Evolutionary conservation across 148 eudicot genomes (phyloP).

Genomic region (Polygonum aviculare): DNA sequence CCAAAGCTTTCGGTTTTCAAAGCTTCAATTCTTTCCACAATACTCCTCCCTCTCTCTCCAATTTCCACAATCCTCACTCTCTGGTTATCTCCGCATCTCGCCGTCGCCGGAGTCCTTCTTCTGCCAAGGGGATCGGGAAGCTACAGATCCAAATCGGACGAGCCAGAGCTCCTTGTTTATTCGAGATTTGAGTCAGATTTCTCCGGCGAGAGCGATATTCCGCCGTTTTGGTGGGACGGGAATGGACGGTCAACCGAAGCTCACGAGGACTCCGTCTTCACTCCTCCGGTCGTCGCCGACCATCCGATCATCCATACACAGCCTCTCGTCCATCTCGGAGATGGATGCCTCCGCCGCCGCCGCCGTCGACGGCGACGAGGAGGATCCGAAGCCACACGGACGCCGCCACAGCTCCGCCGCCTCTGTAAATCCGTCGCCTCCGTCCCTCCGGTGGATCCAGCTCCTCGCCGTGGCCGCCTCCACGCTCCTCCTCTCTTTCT

Average conservation of each 20-base stretch:
- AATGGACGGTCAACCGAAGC: conserved; percentile 65
- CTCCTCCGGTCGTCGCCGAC: conserved; percentile 85
- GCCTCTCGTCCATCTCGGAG: conserved; percentile 26
- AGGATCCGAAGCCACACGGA: conserved; percentile 2
- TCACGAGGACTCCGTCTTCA: conserved; percentile 66
- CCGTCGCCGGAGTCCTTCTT: not conserved
- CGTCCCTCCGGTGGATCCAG: conserved; percentile 4
- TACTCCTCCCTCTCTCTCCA: no score
- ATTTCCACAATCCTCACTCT: no score
- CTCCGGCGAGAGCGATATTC: not conserved
- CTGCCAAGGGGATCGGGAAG: not conserved
- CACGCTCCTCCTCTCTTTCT: conserved; percentile 27
- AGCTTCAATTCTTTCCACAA: not conserved
- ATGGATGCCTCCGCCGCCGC: not conserved
- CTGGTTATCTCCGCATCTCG: not conserved
- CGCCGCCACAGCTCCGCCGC: not conserved
- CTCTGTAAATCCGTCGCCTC: not conserved
- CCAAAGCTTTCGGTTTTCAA: conserved; percentile 13
- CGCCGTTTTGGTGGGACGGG: not conserved
- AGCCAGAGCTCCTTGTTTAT: not conserved
- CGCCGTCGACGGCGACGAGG: conserved; percentile 12
- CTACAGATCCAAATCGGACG: not conserved
- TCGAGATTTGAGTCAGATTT: not conserved
- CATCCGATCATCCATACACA: conserved; percentile 70
- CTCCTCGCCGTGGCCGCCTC: conserved; percentile 11